Evolutionary conservation across 148 eudicot species (phyloP).

Genomic region (Dianthus caryophyllus): DNA sequence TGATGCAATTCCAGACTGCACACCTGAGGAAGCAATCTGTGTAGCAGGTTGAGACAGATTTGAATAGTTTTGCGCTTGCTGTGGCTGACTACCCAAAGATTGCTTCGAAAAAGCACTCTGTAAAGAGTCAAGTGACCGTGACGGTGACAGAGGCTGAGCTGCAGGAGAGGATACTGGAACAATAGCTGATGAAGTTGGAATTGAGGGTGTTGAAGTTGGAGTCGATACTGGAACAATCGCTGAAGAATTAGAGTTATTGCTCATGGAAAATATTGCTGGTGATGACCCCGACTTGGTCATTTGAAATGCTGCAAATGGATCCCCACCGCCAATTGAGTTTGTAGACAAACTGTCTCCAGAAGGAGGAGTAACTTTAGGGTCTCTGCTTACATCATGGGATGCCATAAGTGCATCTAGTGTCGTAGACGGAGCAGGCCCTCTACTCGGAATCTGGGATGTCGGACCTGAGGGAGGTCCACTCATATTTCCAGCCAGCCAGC

Average conservation of each 20-base stretch:
- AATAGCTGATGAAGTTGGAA: constrained; percentile 41
- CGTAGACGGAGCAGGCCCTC: constrained; percentile 40
- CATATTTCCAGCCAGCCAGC: constrained; percentile 54
- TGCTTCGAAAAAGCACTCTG: constrained; percentile 51
- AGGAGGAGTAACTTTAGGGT: constrained; percentile 37
- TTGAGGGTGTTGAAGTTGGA: constrained; percentile 27
- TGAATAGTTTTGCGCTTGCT: constrained; percentile 36
- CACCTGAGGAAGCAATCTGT: constrained; percentile 37
- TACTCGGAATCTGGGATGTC: constrained; percentile 40
- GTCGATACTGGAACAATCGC: constrained; percentile 48
- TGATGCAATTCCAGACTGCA: constrained; percentile 42
- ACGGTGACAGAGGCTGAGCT: constrained; percentile 40
- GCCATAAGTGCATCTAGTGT: constrained; percentile 32
- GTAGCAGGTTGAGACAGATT: constrained; percentile 49
- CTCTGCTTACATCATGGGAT: constrained; percentile 39
- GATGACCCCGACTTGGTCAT: constrained; percentile 44
- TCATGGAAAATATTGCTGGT: constrained; percentile 29
- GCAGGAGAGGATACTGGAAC: constrained; percentile 45
- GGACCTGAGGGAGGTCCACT: constrained; percentile 44
- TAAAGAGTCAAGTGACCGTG: constrained; percentile 64
- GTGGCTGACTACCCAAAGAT: constrained; percentile 42
- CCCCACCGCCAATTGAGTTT: constrained; percentile 52
- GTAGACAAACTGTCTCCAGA: constrained; percentile 57
- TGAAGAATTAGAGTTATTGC: constrained; percentile 36
- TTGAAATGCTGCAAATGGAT: constrained; percentile 64